Evolutionary conservation across 805 yeast species (phyloP), one percentile per base, ranked within the genome.

Genomic region (Nakazawaea ambrosiae): DNA sequence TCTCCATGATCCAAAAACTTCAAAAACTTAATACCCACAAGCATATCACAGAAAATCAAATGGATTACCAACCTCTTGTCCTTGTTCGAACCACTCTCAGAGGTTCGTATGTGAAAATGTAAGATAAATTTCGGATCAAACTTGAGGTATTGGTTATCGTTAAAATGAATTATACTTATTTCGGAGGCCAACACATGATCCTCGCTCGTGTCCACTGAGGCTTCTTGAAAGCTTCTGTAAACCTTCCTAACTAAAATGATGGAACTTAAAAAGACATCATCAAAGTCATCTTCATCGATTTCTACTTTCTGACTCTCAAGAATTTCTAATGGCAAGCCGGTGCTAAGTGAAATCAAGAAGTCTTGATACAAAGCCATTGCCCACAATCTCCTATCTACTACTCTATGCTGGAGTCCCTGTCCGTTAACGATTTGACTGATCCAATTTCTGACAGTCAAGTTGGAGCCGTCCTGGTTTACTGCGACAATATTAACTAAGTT

Each of bases 361-460:
- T 37, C 40, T 17, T 37, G 40, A 16, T 32, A 37, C 9, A 37
- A 27, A n/a, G n/a, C n/a, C n/a, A n/a, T n/a, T n/a, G n/a, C 31
- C 33, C 33, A 27, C 5, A 37, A 17, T 18, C 26, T 23, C 12
- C 27, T 37, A 18, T 11, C 12, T 18, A 24, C 9, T 10, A 15
- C 18, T 15, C 27, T 30, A 4, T 10, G 15, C 12, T 12, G 23
- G 14, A 30, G 5, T 18, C 20, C 18, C 23, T 29, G 29, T n/a
- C 12, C 25, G 8, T 23, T 23, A 23, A 23, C n/a, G n/a, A n/a
- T n/a, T n/a, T n/a, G n/a, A n/a, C n/a, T n/a, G n/a, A n/a, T 36
- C 20, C 9, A 11, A 26, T 6, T 28, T 17, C 11, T 26, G 9
- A 36, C 18, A 4, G 17, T 20, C 27, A 36, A 19, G 27, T 31